Conservation (phyloP, 768 basidiomycete genomes). For the Pisolithus tinctorius region DNA sequence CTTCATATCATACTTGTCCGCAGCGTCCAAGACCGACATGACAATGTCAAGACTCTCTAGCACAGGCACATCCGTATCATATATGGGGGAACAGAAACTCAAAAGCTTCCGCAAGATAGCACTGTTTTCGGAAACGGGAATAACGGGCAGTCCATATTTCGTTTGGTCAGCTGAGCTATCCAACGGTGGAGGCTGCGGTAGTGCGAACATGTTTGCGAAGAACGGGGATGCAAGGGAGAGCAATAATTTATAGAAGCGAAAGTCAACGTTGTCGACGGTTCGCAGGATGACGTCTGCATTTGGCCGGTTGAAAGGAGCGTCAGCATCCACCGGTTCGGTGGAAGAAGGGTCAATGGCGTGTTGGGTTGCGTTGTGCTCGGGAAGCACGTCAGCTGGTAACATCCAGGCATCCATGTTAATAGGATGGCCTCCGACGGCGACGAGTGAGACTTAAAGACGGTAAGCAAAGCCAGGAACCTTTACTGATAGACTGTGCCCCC, state of each 20-base stretch:
- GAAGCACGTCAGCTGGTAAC: background rate
- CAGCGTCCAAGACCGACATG: constrained; percentile 37
- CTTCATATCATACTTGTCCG: constrained; percentile 46
- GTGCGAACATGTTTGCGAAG: constrained; percentile 48
- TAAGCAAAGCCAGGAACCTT: too few species aligned
- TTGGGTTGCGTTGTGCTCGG: constrained; percentile 2
- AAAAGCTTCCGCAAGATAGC: constrained; percentile 36
- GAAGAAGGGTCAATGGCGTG: constrained; percentile 2
- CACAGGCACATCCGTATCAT: constrained; percentile 25
- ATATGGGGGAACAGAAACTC: constrained; percentile 43
- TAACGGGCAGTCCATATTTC: constrained; percentile 33
- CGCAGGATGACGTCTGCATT: constrained; percentile 49
- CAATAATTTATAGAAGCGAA: constrained; percentile 48
- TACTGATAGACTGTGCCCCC: too few species aligned
- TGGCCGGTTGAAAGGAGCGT: constrained; percentile 40
- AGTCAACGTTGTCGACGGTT: constrained; percentile 45
- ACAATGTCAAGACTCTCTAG: constrained; percentile 35
- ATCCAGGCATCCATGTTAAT: background rate
- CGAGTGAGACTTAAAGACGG: too few species aligned
- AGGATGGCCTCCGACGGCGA: too few species aligned
- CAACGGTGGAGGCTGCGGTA: constrained; percentile 36
- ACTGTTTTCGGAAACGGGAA: constrained; percentile 43
- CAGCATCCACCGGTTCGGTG: constrained; percentile 21
- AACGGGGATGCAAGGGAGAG: constrained; percentile 52
- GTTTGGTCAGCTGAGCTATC: constrained; percentile 24